Evolutionary conservation across 306 rosid species (phyloP).

Genomic region (Gleditsia sinensis): DNA sequence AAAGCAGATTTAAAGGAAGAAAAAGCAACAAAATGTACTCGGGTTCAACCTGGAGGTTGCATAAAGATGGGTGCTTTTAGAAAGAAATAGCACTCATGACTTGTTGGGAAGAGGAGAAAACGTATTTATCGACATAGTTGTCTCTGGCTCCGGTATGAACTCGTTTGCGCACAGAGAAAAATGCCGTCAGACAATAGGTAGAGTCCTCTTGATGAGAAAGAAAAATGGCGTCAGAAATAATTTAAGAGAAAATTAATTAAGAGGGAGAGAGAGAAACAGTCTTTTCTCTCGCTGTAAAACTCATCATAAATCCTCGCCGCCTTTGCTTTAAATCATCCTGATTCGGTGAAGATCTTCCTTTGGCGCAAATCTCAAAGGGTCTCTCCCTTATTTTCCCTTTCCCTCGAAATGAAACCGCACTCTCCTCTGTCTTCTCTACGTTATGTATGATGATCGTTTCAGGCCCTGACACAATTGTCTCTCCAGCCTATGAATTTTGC

Average conservation of each 20-base stretch:
- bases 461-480: constrained; percentile 55
- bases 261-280: not conserved
- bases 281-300: not conserved
- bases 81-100: no score
- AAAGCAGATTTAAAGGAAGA: not conserved
- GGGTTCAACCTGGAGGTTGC: not conserved
- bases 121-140: constrained; percentile 28
- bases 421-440: not conserved
- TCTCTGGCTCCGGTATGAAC: not conserved
- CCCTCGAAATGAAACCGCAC: not conserved
- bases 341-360: constrained; percentile 57
- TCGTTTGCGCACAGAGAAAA: constrained; percentile 2
- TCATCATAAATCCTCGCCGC: constrained; percentile 72
- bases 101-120: constrained; percentile 22
- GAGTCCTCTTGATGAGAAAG: not conserved
- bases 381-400: not conserved
- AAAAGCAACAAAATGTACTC: not conserved
- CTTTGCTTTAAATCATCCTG: constrained; percentile 61
- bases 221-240: constrained; percentile 11
- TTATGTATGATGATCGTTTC: constrained; percentile 32
- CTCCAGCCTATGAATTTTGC: constrained; percentile 31
- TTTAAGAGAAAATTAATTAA: constrained; percentile 23
- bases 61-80: no score
- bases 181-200: constrained; percentile 15
- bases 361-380: constrained; percentile 72